Conservation (phyloP, 2,329 filamentous ascomycete species). For the Ophiosphaerella korrae region DNA sequence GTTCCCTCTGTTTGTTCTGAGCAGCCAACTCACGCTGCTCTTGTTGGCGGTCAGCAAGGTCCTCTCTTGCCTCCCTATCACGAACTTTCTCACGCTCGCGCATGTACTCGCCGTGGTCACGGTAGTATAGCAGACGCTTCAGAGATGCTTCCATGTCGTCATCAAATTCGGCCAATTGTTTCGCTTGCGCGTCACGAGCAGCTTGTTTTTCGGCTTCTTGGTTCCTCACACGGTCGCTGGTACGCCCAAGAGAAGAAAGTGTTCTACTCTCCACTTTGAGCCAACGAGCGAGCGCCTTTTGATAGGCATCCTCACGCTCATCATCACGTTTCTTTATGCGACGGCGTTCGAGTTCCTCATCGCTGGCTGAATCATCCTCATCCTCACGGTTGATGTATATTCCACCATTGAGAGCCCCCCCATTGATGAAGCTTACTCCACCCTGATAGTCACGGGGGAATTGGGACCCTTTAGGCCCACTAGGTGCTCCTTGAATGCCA, state of each 20-base stretch:
- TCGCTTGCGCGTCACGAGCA: constrained; percentile 69
- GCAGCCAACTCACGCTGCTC: constrained; percentile 77
- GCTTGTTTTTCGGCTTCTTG: constrained; percentile 70
- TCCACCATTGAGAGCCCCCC: constrained; percentile 68
- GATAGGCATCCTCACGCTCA: constrained; percentile 79
- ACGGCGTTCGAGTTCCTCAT: constrained; percentile 80
- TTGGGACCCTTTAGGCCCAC: constrained; percentile 69
- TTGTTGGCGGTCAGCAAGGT: constrained; percentile 79
- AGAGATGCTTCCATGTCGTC: constrained; percentile 80
- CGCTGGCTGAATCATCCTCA: constrained; percentile 85
- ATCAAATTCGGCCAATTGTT: constrained; percentile 80
- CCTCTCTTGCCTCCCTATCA: constrained; percentile 73
- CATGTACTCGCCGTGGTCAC: constrained; percentile 82
- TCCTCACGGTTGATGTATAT: constrained; percentile 68
- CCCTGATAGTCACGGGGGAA: constrained; percentile 76
- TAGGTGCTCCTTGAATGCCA: constrained; percentile 74
- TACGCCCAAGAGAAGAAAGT: constrained; percentile 82
- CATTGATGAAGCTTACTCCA: constrained; percentile 82
- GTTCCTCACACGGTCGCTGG: constrained; percentile 78
- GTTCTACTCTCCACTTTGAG: constrained; percentile 84
- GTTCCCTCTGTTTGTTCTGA: constrained; percentile 73
- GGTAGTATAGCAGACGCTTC: constrained; percentile 81
- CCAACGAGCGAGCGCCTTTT: constrained; percentile 89
- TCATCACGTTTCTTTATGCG: constrained; percentile 72
- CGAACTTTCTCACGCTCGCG: constrained; percentile 78